Evolutionary conservation across 2,329 filamentous ascomycete genomes (phyloP).

Genomic region (Didymella lethalis): DNA sequence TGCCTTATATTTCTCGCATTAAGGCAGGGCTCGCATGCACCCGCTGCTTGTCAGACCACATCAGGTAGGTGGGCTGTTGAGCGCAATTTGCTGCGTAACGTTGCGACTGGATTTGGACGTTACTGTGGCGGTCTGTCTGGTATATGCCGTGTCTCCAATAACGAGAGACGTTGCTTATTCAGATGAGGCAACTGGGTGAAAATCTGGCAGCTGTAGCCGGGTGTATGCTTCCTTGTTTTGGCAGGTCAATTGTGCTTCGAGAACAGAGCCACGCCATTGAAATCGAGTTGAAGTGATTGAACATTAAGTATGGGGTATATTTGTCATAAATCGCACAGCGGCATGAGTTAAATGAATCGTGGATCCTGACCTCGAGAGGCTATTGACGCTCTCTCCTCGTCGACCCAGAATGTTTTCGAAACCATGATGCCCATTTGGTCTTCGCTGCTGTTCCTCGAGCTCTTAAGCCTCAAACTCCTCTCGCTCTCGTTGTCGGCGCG

Average conservation of each 20-base stretch:
- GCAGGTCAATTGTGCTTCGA: background rate
- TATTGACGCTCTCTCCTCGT: slow-evolving; percentile 34
- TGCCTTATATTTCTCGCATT: slow-evolving; percentile 9
- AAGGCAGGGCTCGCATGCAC: slow-evolving; percentile 3
- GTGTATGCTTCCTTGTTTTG: background rate
- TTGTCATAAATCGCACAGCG: slow-evolving; percentile 4
- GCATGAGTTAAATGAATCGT: slow-evolving; percentile 5
- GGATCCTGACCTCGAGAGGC: slow-evolving; percentile 13
- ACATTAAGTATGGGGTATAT: slow-evolving; percentile 19
- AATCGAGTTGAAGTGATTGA: background rate
- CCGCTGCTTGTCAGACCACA: slow-evolving; percentile 13
- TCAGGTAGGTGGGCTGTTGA: slow-evolving; percentile 13
- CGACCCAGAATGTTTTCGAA: slow-evolving; percentile 42
- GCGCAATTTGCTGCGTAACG: slow-evolving; percentile 11
- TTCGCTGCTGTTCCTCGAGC: slow-evolving; percentile 28
- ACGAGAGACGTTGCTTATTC: background rate
- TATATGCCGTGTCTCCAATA: slow-evolving; percentile 4
- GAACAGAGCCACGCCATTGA: background rate
- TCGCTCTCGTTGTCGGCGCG: slow-evolving; percentile 34
- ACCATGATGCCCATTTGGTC: slow-evolving; percentile 44
- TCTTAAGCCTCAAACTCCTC: slow-evolving; percentile 33
- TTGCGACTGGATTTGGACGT: slow-evolving; percentile 1
- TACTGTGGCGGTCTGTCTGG: slow-evolving; percentile 4
- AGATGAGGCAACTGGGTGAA: background rate
- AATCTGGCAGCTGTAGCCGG: background rate